Base-by-base conservation (phyloP, 768 basidiomycete species). In the Asterophora parasitica region DNA sequence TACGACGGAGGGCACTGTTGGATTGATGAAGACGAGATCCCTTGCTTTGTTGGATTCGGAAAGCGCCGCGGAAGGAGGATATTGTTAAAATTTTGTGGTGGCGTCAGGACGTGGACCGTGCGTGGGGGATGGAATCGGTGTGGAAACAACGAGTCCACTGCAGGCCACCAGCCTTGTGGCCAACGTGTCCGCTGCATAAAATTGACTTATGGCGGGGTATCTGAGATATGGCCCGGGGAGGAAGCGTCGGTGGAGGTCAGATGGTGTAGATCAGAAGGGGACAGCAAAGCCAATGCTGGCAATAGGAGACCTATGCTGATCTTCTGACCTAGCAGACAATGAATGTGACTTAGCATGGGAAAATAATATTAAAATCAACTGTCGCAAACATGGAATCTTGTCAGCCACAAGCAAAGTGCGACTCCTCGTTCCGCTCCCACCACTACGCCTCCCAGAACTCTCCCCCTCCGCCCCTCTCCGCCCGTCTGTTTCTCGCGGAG, bases 391-490 rank as follows among this genome's bases (percentile, higher is more conserved):
- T 63, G 61, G 58, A 62, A 63, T 60, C 61, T 68, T 62, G 68
- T 72, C 68, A 70, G 70, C 71, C 70, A 71, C 68, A 68, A 61
- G 63, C 65, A 65, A 54, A 70, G 66, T 63, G 64, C 70, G 70
- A 69, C 67, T 67, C 64, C 66, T 70, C 71, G 71, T 69, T 74
- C 76, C 74, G 70, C 74, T 72, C 75, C 78, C 75, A 75, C 79
- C 75, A 77, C 73, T 75, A 72, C 69, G 65, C 70, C 72, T 62
- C 61, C 62, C 66, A 57, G 59, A 51, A 59, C 51, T 51, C 60
- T 56, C 54, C 55, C 58, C 54, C 26, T 50, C 44, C 55, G 56
- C 54, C 51, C 57, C 49, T 58, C 63, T 54, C 54, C 59, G 51
- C 61, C 51, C 54, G 59, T 55, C 51, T 48, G 53, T 59, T 55